Base-by-base conservation (phyloP, 768 basidiomycete genomes). In the Amyloporia xantha region DNA sequence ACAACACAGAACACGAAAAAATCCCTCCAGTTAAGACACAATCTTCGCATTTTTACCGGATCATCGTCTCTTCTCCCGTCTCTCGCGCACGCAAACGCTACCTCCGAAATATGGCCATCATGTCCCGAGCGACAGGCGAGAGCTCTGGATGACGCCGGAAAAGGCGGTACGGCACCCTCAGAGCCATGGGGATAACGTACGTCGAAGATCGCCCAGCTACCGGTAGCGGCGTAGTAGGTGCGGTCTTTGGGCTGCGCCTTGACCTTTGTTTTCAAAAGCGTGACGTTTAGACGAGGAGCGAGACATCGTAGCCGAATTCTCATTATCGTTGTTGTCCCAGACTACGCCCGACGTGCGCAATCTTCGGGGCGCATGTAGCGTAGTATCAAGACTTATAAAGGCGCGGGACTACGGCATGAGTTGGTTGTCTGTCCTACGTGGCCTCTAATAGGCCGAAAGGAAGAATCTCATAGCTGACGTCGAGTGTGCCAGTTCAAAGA, bases 111-210 rank as follows among this genome's bases (percentile, higher is more conserved):
- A 81, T 74, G 49, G 68, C 66, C 86, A 89, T 89, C 58, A 89
- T 72, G 59, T 82, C 73, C 55, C 72, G 74, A 4, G 76, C 81
- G 26, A 81, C 67, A 12, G 84, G 84, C 17, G 86, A 89, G 43
- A 90, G 67, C 53, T 89, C 87, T 9, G 84, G 86, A 86, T 23
- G 77, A 81, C 20, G 82, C 76, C 19, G 86, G 84, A 1, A 84
- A 86, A 2, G 81, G 75, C 44, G 57, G 59, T 2, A 61, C 64
- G n/a, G n/a, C n/a, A 21, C 64, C 44, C 25, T 66, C 47, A 6
- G 44, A 42, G 6, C 24, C 36, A 15, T 41, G 44, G n/a, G 51
- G 56, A 39, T 56, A 50, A 3, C 60, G 54, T 25, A 62, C 59
- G 49, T 67, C 71, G 11, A 68, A 67, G 24, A 63, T 60, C 5